Evolutionary conservation across 225 moss, liverwort and hornwort species (phyloP), one percentile per base, ranked within the genome.

Genomic region (Asterella californica): DNA sequence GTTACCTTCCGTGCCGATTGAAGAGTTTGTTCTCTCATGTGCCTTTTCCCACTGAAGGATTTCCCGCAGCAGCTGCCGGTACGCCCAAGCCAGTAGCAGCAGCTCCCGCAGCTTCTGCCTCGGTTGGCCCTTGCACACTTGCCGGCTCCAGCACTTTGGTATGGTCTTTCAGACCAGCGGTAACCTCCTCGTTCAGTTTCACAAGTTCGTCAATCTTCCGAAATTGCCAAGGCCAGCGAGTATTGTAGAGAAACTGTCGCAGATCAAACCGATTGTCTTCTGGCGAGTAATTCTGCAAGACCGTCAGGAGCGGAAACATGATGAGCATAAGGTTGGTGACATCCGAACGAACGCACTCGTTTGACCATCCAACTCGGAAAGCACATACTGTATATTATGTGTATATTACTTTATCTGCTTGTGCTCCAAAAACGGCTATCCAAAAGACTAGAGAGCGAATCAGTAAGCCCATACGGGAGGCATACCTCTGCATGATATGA

Each of bases 221-320:
- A 62, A 92, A 94, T 80, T 96, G 96, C 94, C 94, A 96, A 6
- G 96, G 94, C 96, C 94, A 96, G 12, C 89, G 82, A 30, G 89
- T 90, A 83, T 96, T 93, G 88, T 93, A 96, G 25, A 96, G 82
- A 62, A 92, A 96, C 74, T 94, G 94, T 37, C 96, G 76, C 52
- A 94, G 86, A 84, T 96, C 92, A 82, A 86, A 96, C 69, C 94
- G 89, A 80, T 94, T 94, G 79, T 96, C 94, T 83, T 96, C 92
- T 2, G 92, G 92, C 74, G 96, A 96, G 83, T 94, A 96, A 75
- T 86, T 94, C 89, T 93, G 86, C 17, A 81, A 25, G 36, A 19
- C 47, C 6, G 14, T 53, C 49, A 49, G 34, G 21, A 36, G 1
- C 27, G 25, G 1, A 19, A 33, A 75, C 49, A 27, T 48, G n/a